Conservation (phyloP, 257 asterid species). For the Dorcoceras hygrometricum region DNA sequence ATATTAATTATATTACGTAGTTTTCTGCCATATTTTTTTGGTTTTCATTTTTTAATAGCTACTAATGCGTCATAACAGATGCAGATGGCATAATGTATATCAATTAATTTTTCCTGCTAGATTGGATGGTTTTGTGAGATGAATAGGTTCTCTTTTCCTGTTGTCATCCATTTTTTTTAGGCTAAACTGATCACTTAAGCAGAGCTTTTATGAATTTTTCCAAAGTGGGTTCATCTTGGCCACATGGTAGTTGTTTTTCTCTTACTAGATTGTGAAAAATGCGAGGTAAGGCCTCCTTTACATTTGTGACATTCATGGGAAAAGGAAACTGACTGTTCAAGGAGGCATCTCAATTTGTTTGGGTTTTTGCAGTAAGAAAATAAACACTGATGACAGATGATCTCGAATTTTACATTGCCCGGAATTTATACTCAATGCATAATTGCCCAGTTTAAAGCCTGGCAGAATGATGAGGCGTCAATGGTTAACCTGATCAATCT, state of each 20-base stretch:
- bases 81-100: not conserved
- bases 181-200: not conserved
- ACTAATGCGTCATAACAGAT: not conserved
- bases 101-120: no score
- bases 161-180: not conserved
- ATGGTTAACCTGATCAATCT: not conserved
- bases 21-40: constrained; percentile 6
- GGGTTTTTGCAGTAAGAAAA: constrained; percentile 5
- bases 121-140: not conserved
- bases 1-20: not conserved
- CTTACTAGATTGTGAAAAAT: not conserved
- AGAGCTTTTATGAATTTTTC: not conserved
- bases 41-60: not conserved
- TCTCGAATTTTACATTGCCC: not conserved
- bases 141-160: not conserved
- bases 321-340: not conserved
- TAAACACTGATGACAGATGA: constrained; percentile 6
- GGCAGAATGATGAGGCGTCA: not conserved
- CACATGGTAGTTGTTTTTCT: not conserved
- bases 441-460: not conserved
- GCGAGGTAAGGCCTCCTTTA: not conserved
- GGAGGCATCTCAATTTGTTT: not conserved
- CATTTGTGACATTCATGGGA: constrained; percentile 4
- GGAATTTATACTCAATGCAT: not conserved
- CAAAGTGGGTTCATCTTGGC: not conserved